Percentiles rank a stretch among this genome's conserved stretches.
These are phyloP conservation scores for Daldinia sp. DNA, from an alignment of 2,329 filamentous ascomycete genomes.

Conservation along the genomic window DNA sequence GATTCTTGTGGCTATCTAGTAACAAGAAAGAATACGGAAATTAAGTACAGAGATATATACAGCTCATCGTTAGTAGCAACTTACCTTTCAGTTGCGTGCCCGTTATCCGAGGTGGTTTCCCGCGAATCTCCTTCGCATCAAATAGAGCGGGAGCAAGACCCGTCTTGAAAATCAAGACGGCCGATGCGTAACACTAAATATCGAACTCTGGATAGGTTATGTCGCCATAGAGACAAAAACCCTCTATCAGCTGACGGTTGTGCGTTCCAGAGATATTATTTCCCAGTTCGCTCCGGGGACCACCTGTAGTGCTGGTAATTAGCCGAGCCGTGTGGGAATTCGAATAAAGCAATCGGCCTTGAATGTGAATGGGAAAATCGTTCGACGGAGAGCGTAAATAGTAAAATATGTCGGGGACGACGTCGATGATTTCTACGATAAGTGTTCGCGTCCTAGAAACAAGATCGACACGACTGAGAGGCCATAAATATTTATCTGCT, in stretches of 20 bases:
- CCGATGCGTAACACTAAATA: background rate
- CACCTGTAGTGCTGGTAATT: constrained; percentile 3
- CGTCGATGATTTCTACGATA: constrained; percentile 4
- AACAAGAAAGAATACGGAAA: background rate
- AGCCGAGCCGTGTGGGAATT: constrained; percentile 2
- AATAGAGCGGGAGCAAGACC: background rate
- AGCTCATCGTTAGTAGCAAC: background rate
- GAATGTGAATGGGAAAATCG: constrained; percentile 6
- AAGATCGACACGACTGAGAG: constrained; percentile 4
- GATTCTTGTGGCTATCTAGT: constrained; percentile 6
- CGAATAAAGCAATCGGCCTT: background rate
- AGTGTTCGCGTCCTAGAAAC: background rate
- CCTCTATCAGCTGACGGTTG: background rate
- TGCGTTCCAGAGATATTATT: background rate
- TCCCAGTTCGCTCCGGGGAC: background rate
- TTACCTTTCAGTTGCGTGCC: background rate
- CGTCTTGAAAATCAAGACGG: background rate
- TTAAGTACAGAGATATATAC: background rate
- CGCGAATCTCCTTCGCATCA: background rate
- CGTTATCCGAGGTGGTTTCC: background rate
- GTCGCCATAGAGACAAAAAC: constrained; percentile 3
- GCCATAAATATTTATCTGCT: constrained; percentile 7
- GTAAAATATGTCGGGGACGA: constrained; percentile 1
- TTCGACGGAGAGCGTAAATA: constrained; percentile 7
- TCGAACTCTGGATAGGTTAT: constrained; percentile 5